Conservation (phyloP, 257 asterid genomes). For the Apocynum venetum region DNA sequence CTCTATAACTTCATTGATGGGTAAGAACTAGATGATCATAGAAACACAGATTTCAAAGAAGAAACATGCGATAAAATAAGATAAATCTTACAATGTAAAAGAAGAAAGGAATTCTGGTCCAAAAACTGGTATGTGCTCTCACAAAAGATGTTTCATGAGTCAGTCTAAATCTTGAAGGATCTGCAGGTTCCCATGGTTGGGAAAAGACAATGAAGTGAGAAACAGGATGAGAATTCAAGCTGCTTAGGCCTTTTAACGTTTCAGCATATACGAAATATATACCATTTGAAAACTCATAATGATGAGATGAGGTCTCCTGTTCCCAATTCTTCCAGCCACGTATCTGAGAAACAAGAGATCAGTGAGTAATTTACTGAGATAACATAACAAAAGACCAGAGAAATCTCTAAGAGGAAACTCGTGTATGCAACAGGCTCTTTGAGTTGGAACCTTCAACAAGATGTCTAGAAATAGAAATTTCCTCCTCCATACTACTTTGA, state of each 20-base stretch:
- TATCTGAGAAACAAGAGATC: slow-evolving; percentile 45
- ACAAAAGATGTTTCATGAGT: slow-evolving; percentile 93
- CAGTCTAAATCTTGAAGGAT: slow-evolving; percentile 91
- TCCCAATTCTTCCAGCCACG: slow-evolving; percentile 98
- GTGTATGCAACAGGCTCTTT: too few relatives aligned
- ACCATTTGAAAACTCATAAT: slow-evolving; percentile 84
- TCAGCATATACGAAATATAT: slow-evolving; percentile 8
- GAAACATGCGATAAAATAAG: background rate
- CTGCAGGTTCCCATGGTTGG: slow-evolving; percentile 37
- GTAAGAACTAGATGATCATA: background rate
- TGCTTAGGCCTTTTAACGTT: background rate
- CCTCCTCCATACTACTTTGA: too few relatives aligned
- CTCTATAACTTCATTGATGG: background rate
- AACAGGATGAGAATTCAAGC: background rate
- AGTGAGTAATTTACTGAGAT: slow-evolving; percentile 27
- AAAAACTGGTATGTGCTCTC: slow-evolving; percentile 88
- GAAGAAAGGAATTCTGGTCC: slow-evolving; percentile 80
- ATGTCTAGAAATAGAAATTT: too few relatives aligned
- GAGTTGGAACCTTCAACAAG: too few relatives aligned
- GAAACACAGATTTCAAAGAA: background rate
- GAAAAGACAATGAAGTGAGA: background rate
- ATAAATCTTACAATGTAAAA: slow-evolving; percentile 66
- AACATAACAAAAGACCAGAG: too few relatives aligned
- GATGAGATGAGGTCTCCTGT: slow-evolving; percentile 64
- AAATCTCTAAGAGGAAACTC: too few relatives aligned